phyloP scores from a whole-genome alignment of 2,329 filamentous ascomycete species.

The Corniculantispora saksenae region DNA sequence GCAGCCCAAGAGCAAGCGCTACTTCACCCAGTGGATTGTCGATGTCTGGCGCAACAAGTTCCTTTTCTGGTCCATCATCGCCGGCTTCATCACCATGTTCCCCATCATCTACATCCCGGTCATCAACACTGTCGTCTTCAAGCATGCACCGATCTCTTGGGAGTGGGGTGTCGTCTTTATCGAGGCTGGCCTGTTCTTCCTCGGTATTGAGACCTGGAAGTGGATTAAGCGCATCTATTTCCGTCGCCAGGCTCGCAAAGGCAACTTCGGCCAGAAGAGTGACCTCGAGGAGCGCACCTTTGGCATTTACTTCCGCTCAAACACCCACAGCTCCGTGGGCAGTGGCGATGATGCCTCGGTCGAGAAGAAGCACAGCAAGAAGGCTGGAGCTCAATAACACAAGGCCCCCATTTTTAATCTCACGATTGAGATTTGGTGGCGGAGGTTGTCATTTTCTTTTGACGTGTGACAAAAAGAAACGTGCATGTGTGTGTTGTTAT shows the following conservation, averaged over 20 bases:
- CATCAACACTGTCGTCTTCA: slow-evolving; percentile 58
- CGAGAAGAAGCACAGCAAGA: slow-evolving; percentile 20
- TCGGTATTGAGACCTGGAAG: slow-evolving; percentile 60
- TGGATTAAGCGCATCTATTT: slow-evolving; percentile 53
- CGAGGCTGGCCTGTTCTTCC: slow-evolving; percentile 56
- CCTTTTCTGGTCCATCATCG: slow-evolving; percentile 61
- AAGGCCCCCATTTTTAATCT: slow-evolving; percentile 13
- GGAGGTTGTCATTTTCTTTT: slow-evolving; percentile 16
- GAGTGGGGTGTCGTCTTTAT: slow-evolving; percentile 63
- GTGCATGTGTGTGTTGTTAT: not conserved
- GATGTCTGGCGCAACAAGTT: slow-evolving; percentile 72
- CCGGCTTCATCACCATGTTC: slow-evolving; percentile 48
- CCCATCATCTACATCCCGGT: slow-evolving; percentile 58
- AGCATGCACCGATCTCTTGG: slow-evolving; percentile 59
- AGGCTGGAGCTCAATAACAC: slow-evolving; percentile 24
- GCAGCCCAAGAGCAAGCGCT: slow-evolving; percentile 61
- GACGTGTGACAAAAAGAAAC: slow-evolving; percentile 9
- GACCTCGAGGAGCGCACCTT: slow-evolving; percentile 37
- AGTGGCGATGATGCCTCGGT: slow-evolving; percentile 24
- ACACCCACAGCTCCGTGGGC: slow-evolving; percentile 18
- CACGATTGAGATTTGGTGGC: slow-evolving; percentile 5
- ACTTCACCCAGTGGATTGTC: slow-evolving; percentile 65
- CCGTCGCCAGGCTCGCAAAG: slow-evolving; percentile 31
- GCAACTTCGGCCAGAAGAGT: slow-evolving; percentile 8
- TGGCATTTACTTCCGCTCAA: slow-evolving; percentile 32